phyloP scores from a whole-genome alignment of 106 monocot genomes.

The Apostasia ramifera region DNA sequence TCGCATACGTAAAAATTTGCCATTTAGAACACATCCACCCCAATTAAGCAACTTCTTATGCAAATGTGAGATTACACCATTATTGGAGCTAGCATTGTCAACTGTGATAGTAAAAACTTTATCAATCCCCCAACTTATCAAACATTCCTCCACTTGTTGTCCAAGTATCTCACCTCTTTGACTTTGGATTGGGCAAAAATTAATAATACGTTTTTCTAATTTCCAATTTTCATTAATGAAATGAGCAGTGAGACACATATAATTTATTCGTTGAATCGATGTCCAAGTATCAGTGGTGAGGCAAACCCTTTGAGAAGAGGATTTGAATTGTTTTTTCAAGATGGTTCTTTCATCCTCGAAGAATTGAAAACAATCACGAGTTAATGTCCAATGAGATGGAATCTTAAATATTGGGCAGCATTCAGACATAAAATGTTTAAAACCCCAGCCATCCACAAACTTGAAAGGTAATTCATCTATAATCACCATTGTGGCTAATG shows the following conservation, averaged over 20 bases:
- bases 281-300: not conserved
- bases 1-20: not conserved
- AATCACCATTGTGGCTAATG: too few species aligned
- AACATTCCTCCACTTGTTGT: not conserved
- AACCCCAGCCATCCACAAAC: too few species aligned
- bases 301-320: not conserved
- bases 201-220: slow-evolving; percentile 10
- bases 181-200: slow-evolving; percentile 1
- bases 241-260: slow-evolving; percentile 15
- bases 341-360: not conserved
- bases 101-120: too few species aligned
- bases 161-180: slow-evolving; percentile 14
- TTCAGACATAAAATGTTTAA: too few species aligned
- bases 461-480: too few species aligned
- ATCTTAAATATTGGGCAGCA: too few species aligned
- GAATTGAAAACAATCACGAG: not conserved
- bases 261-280: slow-evolving; percentile 5
- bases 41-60: slow-evolving; percentile 7
- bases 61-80: slow-evolving; percentile 1
- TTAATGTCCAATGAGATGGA: too few species aligned
- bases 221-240: slow-evolving; percentile 8
- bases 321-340: slow-evolving; percentile 7
- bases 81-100: slow-evolving; percentile 14
- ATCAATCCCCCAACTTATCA: not conserved
- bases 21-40: slow-evolving; percentile 4